phyloP scores from a whole-genome alignment of 257 asterid species.

The Primulina tabacum region DNA sequence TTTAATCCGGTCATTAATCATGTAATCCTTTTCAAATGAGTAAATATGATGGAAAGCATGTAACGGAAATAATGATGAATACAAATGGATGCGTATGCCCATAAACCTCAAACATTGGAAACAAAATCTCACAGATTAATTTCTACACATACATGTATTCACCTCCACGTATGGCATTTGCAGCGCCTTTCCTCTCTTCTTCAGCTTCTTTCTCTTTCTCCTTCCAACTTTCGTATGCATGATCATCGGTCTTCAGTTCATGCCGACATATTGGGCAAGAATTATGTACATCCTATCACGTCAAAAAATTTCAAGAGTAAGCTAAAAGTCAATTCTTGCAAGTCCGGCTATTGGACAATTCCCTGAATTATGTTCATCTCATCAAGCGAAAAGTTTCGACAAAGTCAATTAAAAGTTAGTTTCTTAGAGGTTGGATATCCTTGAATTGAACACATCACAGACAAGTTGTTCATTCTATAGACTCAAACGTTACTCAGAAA shows the following conservation, averaged over 20 bases:
- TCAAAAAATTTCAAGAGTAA: conserved; percentile 3
- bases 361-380: neutral
- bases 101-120: too few species aligned
- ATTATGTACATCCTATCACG: conserved; percentile 75
- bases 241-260: conserved; percentile 89
- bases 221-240: conserved; percentile 84
- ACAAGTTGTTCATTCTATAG: too few species aligned
- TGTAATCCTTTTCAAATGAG: neutral
- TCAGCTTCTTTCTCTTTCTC: conserved; percentile 93
- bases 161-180: conserved; percentile 92
- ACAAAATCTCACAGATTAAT: neutral
- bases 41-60: neutral
- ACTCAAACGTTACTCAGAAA: too few species aligned
- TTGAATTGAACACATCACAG: too few species aligned
- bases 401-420: too few species aligned
- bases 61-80: too few species aligned
- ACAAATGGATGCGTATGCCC: neutral
- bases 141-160: conserved; percentile 90
- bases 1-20: neutral
- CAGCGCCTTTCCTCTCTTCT: conserved; percentile 96
- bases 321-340: neutral
- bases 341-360: neutral
- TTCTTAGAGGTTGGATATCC: neutral
- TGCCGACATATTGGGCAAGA: conserved; percentile 97
- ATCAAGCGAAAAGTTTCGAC: neutral